Base-by-base conservation (phyloP, 2,329 filamentous ascomycete genomes). In the Lasiodiplodia hormozganensis region DNA sequence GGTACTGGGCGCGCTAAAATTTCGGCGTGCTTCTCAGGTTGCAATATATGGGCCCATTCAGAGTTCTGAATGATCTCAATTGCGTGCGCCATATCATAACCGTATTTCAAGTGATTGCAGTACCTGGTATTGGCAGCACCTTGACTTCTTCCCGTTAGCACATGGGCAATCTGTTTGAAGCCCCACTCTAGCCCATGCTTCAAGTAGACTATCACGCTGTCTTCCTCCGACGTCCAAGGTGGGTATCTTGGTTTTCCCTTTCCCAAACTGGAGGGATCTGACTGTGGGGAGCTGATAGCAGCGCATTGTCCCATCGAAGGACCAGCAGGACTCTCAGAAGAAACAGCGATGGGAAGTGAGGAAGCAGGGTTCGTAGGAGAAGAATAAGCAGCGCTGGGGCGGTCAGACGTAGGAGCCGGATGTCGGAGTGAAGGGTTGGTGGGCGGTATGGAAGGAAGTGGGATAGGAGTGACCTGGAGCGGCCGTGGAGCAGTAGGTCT, bases 181-280 rank as follows among this genome's bases (percentile, higher is more conserved):
- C 69, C 69, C 3, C 76, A 69, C 7, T 72, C 71, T 43, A 81
- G 77, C 0, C 80, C 78, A 65, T 83, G 81, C 58, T 80, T 83
- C 4, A 84, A 65, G 43, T 78, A 78, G 5, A 81, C 77, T 0
- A 85, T 71, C 8, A 80, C 70, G 2, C 65, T 65, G 38, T 77
- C 73, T 60, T 80, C 78, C 40, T 77, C 73, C 1, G 10, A 18
- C 7, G 60, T 52, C 60, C 60, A 64, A 7, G 16, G 18, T 16
- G 60, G 11, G 21, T 36, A 38, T 18, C 34, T 34, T 3, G 8
- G 3, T 21, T 53, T 64, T 2, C 43, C 43, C 2, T 21, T 47
- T 4, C 43, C 43, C 7, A 47, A 4, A 21, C 8, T n/a, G 7
- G 43, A 11, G n/a, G 43, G 8, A n/a, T 47, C 14, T 21, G 18